These are phyloP conservation scores for Kwoniella sp. DNA, from an alignment of 768 basidiomycete genomes.

Conservation along the genomic window DNA sequence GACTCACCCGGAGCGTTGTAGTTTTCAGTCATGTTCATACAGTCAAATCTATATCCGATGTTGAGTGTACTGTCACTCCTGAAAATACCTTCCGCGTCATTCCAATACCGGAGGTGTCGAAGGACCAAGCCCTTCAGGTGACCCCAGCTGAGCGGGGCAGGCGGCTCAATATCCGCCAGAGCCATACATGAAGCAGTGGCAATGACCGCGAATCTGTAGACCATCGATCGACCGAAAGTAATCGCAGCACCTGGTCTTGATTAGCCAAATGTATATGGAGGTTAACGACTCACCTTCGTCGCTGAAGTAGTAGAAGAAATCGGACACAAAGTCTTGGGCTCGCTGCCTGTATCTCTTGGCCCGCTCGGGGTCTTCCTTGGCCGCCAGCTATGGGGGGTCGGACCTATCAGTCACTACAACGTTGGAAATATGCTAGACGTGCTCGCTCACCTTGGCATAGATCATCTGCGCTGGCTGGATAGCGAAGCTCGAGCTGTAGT, in stretches of 20 bases:
- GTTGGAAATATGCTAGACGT: background rate
- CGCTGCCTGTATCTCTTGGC: conserved; percentile 69
- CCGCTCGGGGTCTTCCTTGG: conserved; percentile 66
- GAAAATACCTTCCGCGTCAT: conserved; percentile 62
- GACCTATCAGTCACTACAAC: background rate
- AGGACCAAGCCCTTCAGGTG: conserved; percentile 73
- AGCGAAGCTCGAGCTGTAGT: conserved; percentile 77
- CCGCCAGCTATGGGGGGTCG: conserved; percentile 58
- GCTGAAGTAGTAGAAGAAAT: conserved; percentile 77
- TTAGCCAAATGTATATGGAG: background rate
- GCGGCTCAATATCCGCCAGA: conserved; percentile 70
- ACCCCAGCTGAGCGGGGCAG: conserved; percentile 70
- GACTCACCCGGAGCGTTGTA: conserved; percentile 63
- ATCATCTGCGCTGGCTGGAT: conserved; percentile 74
- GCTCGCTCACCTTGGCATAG: conserved; percentile 62
- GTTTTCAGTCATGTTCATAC: conserved; percentile 73
- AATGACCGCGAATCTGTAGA: conserved; percentile 77
- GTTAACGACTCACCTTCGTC: conserved; percentile 63
- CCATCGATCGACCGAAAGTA: conserved; percentile 74
- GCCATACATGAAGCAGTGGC: conserved; percentile 76
- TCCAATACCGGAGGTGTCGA: conserved; percentile 74
- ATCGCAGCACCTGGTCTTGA: conserved; percentile 65
- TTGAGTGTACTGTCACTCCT: conserved; percentile 70
- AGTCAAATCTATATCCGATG: conserved; percentile 71
- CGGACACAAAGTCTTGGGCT: conserved; percentile 66